These are phyloP conservation scores for Fusarium heterosporum DNA, from an alignment of 2,329 filamentous ascomycete species.

Conservation along the genomic window DNA sequence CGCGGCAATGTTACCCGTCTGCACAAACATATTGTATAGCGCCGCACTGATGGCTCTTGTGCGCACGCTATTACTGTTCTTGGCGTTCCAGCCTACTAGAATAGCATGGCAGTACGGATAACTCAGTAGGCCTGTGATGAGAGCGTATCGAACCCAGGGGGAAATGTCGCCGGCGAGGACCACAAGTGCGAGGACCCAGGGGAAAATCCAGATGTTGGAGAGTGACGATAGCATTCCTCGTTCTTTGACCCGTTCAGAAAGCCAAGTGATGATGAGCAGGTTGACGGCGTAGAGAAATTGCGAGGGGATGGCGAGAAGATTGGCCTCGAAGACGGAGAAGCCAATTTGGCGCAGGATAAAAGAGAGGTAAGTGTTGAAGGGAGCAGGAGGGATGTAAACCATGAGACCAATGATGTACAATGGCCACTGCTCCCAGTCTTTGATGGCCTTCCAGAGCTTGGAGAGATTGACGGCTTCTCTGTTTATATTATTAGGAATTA, in stretches of 20 bases:
- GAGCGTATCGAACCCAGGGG: constrained; percentile 58
- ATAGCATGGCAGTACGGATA: constrained; percentile 61
- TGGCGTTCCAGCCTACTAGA: constrained; percentile 68
- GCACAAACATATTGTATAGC: constrained; percentile 69
- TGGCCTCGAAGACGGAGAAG: constrained; percentile 58
- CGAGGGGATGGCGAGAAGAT: constrained; percentile 59
- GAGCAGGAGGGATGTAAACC: constrained; percentile 56
- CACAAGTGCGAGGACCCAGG: constrained; percentile 60
- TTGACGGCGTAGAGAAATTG: constrained; percentile 60
- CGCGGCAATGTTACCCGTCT: constrained; percentile 57
- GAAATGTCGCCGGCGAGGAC: constrained; percentile 52
- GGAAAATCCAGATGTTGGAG: constrained; percentile 63
- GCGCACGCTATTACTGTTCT: constrained; percentile 71
- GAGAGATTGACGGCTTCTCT: constrained; percentile 49
- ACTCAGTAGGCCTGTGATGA: constrained; percentile 54
- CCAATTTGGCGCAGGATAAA: constrained; percentile 58
- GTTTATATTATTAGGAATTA: constrained; percentile 49
- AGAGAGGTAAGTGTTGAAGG: constrained; percentile 59
- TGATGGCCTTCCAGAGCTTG: constrained; percentile 62
- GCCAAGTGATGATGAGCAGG: constrained; percentile 59
- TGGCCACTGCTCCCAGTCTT: constrained; percentile 71
- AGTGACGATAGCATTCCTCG: constrained; percentile 59
- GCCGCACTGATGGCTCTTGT: constrained; percentile 71
- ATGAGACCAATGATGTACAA: constrained; percentile 61
- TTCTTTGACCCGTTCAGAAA: constrained; percentile 59